Conservation (phyloP, 768 basidiomycete species). For the Rossbeevera mucosa region DNA sequence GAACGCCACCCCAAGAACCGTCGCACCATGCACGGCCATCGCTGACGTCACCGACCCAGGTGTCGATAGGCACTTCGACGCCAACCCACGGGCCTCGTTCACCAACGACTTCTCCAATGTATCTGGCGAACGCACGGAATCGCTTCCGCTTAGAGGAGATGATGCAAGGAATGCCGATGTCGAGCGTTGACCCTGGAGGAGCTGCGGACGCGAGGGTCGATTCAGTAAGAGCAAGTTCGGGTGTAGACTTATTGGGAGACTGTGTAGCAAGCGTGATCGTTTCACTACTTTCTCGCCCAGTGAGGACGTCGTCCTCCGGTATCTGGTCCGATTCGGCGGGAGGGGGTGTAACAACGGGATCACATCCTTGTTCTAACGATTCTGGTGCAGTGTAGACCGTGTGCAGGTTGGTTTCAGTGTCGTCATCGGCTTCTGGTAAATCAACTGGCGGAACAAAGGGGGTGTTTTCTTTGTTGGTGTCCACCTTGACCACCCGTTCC, state of each 20-base stretch:
- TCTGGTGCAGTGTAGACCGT: conserved; percentile 23
- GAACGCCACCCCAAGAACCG: conserved; percentile 74
- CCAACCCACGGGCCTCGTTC: conserved; percentile 86
- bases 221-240: conserved; percentile 18
- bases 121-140: conserved; percentile 82
- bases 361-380: conserved; percentile 1
- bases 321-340: conserved; percentile 12
- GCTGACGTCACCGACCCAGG: conserved; percentile 46
- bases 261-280: conserved; percentile 24
- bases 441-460: conserved; percentile 27
- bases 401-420: conserved; percentile 25
- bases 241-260: conserved; percentile 18
- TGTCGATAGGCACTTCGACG: conserved; percentile 73
- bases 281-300: conserved; percentile 23
- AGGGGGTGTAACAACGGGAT: conserved; percentile 9
- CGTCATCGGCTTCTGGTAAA: conserved; percentile 35
- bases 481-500: conserved; percentile 37
- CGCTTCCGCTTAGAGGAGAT: conserved; percentile 77
- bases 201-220: conserved; percentile 21
- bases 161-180: conserved; percentile 88
- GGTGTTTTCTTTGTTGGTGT: conserved; percentile 15
- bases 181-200: conserved; percentile 61
- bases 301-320: conserved; percentile 19
- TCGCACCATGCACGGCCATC: conserved; percentile 83
- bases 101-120: conserved; percentile 83